Evolutionary conservation across 345 rosid genomes (phyloP), one percentile per base, ranked within the genome.

Genomic region (Diplotaxis tenuifolia): DNA sequence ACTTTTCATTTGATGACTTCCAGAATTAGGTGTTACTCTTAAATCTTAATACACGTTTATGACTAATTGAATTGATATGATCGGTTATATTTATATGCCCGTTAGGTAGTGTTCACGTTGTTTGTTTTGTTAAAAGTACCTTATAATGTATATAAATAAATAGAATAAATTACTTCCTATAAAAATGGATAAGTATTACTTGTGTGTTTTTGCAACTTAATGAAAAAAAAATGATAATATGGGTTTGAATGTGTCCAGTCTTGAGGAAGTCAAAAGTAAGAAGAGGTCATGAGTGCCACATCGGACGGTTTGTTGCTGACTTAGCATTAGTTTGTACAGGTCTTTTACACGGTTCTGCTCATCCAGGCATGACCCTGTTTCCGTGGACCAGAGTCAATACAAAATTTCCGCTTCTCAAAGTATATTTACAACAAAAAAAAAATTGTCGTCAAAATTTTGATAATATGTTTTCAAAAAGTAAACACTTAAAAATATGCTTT

Each of bases 211-310:
- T 40, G 31, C 45, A 61, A 36, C 19, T 36, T 23, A 38, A 19
- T n/a, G 34, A 9, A 38, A 47, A 47, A 45, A n/a, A n/a, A 8
- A 14, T 40, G 53, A 21, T 4, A 9, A 9, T 12, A 10, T n/a
- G 16, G 22, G 10, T 57, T 76, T 76, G 80, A 76, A 76, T 0
- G 32, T 70, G 72, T 76, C 75, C 15, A 29, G 75, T 47, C 71
- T 32, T 11, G 80, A 49, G 67, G 62, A 76, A 65, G 80, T 71
- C 80, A 76, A 65, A 47, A 76, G 68, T 54, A 14, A 65, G 80
- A 76, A 64, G 36, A 25, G 49, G 80, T 76, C 80, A 76, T 9
- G 27, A 18, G 62, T 70, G 75, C 55, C 72, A 76, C 49, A 54
- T 58, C 76, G 15, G 66, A 76, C 14, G 56, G 9, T 27, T 29